phyloP scores from a whole-genome alignment of 345 rosid species.

The Stellera chamaejasme region DNA sequence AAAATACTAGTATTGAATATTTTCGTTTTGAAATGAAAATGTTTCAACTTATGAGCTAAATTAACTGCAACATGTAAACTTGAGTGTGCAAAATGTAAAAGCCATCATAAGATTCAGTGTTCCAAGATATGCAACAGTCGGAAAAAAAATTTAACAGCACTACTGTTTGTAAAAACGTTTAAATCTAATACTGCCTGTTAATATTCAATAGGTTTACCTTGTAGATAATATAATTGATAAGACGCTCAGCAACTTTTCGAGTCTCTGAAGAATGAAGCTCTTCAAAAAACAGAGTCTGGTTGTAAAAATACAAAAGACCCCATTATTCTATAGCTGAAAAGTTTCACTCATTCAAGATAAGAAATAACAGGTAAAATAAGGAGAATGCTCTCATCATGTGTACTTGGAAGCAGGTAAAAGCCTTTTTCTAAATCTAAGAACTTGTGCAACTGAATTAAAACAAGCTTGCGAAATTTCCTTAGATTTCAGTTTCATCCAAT shows the following conservation, averaged over 20 bases:
- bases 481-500: no score
- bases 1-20: neutral
- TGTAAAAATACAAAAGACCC: conserved; percentile 9
- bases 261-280: conserved; percentile 76
- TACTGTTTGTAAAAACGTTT: neutral
- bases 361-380: no score
- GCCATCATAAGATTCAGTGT: neutral
- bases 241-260: conserved; percentile 78
- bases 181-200: neutral
- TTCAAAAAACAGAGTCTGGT: conserved; percentile 84
- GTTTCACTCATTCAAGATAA: no score
- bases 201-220: conserved; percentile 44
- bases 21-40: neutral
- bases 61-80: neutral
- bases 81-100: no score
- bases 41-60: conserved; percentile 2
- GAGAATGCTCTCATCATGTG: no score
- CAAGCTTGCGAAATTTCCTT: no score
- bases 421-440: no score
- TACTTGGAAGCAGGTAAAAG: no score
- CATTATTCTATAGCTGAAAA: conserved; percentile 1
- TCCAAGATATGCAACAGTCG: neutral
- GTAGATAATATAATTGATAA: conserved; percentile 85
- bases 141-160: neutral
- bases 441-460: no score